Base-by-base conservation (phyloP, 1,139 yeast species). In the Candida freyschussii region DNA sequence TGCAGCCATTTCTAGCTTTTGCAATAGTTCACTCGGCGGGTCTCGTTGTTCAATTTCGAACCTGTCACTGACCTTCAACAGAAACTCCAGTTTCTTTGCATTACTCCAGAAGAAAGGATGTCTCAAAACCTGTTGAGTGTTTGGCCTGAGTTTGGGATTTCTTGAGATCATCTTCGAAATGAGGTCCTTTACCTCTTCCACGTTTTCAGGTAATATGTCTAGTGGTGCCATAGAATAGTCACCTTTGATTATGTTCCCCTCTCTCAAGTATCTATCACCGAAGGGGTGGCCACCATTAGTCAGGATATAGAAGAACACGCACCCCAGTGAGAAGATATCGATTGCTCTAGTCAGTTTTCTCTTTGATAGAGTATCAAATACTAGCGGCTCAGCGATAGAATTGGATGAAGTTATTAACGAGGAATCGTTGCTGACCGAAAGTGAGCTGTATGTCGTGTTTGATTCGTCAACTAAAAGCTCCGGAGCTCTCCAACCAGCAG, bases 401-500 rank as follows among this genome's bases (percentile, higher is more conserved):
- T 43, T 45, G 7, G 45, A 27, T 2, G 55, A 46, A 2, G 40
- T 26, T 21, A 29, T 42, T 17, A 42, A 34, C 3, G 54, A 48
- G 24, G 40, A 44, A 1, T 48, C 51, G 34, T 49, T 47, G 18
- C 28, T 32, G 5, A 42, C 21, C 4, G 52, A 41, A 17, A 35
- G 22, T 3, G 37, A 32, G 21, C 38, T 34, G 31, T 29, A 35
- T 19, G 34, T 26, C 13, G 44, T n/a, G 35, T 30, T 25, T 24
- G 37, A 24, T 47, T 57, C 63, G 19, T 63, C 74, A 24, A 75
- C 63, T 26, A 85, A 60, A 22, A 91, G 63, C 53, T 91, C 99
- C 0, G 98, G 98, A 0, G 98, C 97, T 47, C 97, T 72, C 98
- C 98, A 91, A 2, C 99, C 99, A 7, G 91, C 75, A 0, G 98